These are phyloP conservation scores for Chytriomyces sp. DNA, from an alignment of 192 early-diverging fungal species.

Conservation along the genomic window DNA sequence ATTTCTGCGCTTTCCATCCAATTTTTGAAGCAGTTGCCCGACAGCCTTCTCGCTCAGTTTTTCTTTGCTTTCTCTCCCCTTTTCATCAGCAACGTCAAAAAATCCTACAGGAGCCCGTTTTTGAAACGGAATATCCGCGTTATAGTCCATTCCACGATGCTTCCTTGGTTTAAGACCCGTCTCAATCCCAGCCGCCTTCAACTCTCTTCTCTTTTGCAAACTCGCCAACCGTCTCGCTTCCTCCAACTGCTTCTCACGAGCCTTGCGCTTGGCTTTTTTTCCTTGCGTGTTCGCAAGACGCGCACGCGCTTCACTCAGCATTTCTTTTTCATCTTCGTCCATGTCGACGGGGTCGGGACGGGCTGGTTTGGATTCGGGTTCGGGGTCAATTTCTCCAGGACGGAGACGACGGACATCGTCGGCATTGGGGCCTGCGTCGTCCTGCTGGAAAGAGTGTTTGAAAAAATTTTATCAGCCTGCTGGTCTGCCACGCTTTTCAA, in stretches of 20 bases:
- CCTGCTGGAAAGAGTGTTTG: conserved; percentile 30
- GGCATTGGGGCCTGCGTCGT: conserved; percentile 77
- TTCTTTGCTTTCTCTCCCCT: conserved; percentile 64
- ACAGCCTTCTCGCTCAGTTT: conserved; percentile 55
- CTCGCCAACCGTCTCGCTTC: conserved; percentile 88
- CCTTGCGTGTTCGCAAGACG: conserved; percentile 99
- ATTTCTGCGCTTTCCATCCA: conserved; percentile 83
- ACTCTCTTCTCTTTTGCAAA: conserved; percentile 92
- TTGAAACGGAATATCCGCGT: conserved; percentile 95
- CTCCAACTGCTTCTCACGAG: conserved; percentile 95
- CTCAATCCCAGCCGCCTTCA: conserved; percentile 98
- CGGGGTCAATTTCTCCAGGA: conserved; percentile 96
- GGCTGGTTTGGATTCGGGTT: conserved; percentile 96
- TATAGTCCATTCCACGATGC: conserved; percentile 83
- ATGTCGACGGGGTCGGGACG: conserved; percentile 98
- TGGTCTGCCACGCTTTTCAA: background rate
- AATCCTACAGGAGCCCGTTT: conserved; percentile 86
- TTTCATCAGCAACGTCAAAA: conserved; percentile 89
- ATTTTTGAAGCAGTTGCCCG: conserved; percentile 75
- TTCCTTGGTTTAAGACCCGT: conserved; percentile 64
- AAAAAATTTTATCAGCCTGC: background rate
- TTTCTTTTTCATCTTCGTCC: conserved; percentile 99
- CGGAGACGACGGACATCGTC: conserved; percentile 85
- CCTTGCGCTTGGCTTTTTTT: conserved; percentile 99
- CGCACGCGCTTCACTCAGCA: conserved; percentile 97